Base-by-base conservation (phyloP, 2,329 filamentous ascomycete genomes). In the Alternaria sp. region DNA sequence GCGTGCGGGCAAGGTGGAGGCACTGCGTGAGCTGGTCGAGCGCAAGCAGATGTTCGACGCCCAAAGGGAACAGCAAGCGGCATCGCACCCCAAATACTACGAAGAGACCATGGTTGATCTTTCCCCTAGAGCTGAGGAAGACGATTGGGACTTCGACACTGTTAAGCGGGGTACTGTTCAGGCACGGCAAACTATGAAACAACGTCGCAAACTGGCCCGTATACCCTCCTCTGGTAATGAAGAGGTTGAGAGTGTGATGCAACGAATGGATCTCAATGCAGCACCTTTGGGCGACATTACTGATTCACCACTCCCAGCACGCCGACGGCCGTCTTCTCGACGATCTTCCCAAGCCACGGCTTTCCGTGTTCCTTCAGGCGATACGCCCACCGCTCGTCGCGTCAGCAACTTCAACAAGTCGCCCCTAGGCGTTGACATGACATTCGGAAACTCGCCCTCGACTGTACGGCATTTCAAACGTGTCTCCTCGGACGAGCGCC, bases 81-180 rank as follows among this genome's bases (percentile, higher is more conserved):
- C 60, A 4, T 87, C 86, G 57, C 90, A 92, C 71, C 86, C 90
- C 1, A 91, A 91, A 70, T 96, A 94, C 79, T 98, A 98, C 79
- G 94, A 97, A 71, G 94, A 98, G 81, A 97, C 94, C 3, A 83
- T 98, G 49, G 87, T 90, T 69, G 89, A 87, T 8, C 86, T 96
- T 54, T 84, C 86, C 3, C 84, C 87, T 2, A 88, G 84, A 66
- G 83, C 87, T 38, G 89, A 93, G 5, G 85, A 91, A 16, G 93
- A 97, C 65, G 94, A 92, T 65, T 98, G 94, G 94, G 90, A 96
- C 2, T 98, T 98, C 75, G 94, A 97, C 73, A 98, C 94, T 0
- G 89, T 98, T 74, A 95, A 92, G 78, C 86, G 87, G 11, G 79
- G 83, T 7, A 92, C 91, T 0, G 83, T 89, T 32, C 85, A 87